Conservation (phyloP, 331 rosid species). For the Rhamnella rubrinervis region DNA sequence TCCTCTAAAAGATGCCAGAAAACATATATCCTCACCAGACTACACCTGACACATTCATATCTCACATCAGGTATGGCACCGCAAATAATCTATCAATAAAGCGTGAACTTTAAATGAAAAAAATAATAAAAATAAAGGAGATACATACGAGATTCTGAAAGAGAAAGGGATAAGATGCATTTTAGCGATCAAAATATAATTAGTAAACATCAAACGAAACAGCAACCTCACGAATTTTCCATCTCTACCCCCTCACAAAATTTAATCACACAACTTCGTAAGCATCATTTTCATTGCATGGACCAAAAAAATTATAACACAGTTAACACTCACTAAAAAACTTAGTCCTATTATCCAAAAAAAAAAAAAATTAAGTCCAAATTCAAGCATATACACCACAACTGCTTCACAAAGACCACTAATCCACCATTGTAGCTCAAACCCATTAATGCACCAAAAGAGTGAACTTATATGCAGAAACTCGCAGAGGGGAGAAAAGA, state of each 20-base stretch:
- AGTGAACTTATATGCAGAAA: not conserved
- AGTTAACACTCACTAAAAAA: not conserved
- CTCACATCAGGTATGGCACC: constrained; percentile 34
- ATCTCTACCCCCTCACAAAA: too few species aligned
- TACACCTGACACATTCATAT: constrained; percentile 8
- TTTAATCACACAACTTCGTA: constrained; percentile 1
- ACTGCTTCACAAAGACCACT: not conserved
- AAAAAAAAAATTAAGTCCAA: not conserved
- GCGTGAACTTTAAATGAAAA: not conserved
- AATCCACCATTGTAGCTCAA: not conserved
- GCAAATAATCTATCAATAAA: constrained; percentile 25
- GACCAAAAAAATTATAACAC: not conserved
- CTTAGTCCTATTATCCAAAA: not conserved
- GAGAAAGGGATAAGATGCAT: too few species aligned
- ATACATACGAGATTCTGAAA: not conserved
- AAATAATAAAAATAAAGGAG: not conserved
- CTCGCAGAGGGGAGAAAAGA: not conserved
- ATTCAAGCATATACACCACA: not conserved
- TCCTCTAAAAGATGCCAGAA: constrained; percentile 14
- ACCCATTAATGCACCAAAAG: not conserved
- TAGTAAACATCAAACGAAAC: too few species aligned
- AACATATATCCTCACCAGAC: constrained; percentile 14
- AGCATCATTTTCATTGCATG: not conserved
- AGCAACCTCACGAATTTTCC: too few species aligned
- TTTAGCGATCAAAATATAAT: too few species aligned